phyloP scores from a whole-genome alignment of 2,329 filamentous ascomycete species.

The Alternaria alternata region DNA sequence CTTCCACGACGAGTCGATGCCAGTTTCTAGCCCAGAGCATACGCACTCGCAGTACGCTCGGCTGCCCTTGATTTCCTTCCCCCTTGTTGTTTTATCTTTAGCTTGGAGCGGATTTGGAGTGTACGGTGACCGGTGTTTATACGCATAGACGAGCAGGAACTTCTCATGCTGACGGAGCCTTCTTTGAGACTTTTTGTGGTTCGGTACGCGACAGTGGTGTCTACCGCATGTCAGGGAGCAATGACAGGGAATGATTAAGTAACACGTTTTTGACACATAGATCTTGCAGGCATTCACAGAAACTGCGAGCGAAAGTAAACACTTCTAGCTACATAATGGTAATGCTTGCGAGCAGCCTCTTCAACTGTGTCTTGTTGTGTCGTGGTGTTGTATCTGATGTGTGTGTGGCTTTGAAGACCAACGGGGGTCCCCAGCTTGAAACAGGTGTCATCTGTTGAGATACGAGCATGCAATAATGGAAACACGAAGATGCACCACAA shows the following conservation, averaged over 20 bases:
- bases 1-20: not conserved
- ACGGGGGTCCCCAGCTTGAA: not conserved
- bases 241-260: constrained; percentile 41
- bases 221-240: constrained; percentile 35
- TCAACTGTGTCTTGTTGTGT: not conserved
- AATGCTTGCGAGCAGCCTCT: constrained; percentile 30
- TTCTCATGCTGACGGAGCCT: constrained; percentile 29
- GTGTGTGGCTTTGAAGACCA: not conserved
- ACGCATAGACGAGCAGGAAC: constrained; percentile 46
- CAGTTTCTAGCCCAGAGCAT: not conserved
- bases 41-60: not conserved
- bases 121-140: constrained; percentile 37
- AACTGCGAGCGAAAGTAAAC: constrained; percentile 30
- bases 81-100: constrained; percentile 39
- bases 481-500: not conserved
- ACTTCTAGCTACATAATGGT: constrained; percentile 46
- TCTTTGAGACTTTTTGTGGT: constrained; percentile 21
- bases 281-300: constrained; percentile 30
- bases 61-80: constrained; percentile 21
- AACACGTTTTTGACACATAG: constrained; percentile 44
- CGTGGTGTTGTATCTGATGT: not conserved
- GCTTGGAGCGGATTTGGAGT: constrained; percentile 33
- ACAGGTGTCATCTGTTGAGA: not conserved
- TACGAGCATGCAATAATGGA: not conserved
- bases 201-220: constrained; percentile 21